Conservation (phyloP, 2,329 filamentous ascomycete species). For the Alternaria ethzedia region DNA sequence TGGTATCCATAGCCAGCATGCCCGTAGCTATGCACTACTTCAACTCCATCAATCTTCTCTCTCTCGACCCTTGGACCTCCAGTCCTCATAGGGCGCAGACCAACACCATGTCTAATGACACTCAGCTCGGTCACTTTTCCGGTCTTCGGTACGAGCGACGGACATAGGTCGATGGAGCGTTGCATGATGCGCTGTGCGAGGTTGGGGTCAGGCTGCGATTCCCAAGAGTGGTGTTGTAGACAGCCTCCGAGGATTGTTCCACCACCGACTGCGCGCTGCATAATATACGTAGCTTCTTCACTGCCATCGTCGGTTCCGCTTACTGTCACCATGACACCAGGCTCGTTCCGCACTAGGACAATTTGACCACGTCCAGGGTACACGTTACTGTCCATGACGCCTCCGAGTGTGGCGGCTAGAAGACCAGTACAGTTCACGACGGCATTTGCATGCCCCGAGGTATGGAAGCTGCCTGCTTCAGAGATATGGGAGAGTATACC, state of each 20-base stretch:
- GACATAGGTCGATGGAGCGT: conserved; percentile 70
- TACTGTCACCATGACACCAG: conserved; percentile 70
- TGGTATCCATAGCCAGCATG: conserved; percentile 79
- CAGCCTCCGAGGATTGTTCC: conserved; percentile 88
- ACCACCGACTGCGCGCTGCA: conserved; percentile 77
- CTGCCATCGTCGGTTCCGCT: conserved; percentile 76
- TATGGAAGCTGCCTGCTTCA: conserved; percentile 70
- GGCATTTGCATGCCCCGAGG: conserved; percentile 66
- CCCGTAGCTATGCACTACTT: conserved; percentile 82
- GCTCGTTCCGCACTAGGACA: conserved; percentile 81
- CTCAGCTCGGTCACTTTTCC: conserved; percentile 73
- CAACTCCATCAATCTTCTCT: conserved; percentile 66
- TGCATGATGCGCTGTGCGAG: conserved; percentile 85
- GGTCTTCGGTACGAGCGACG: conserved; percentile 63
- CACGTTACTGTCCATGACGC: conserved; percentile 77
- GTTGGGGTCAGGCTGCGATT: conserved; percentile 77
- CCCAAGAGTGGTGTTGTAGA: conserved; percentile 81
- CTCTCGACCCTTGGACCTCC: conserved; percentile 78
- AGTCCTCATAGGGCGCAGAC: conserved; percentile 75
- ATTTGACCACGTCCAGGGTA: conserved; percentile 82
- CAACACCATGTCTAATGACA: conserved; percentile 81
- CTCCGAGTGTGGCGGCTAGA: conserved; percentile 75
- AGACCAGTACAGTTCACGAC: conserved; percentile 88
- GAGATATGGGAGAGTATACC: conserved; percentile 67
- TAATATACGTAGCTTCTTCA: conserved; percentile 78